These are phyloP conservation scores for Mycogone perniciosa DNA, from an alignment of 2,329 filamentous ascomycete genomes.

Conservation along the genomic window DNA sequence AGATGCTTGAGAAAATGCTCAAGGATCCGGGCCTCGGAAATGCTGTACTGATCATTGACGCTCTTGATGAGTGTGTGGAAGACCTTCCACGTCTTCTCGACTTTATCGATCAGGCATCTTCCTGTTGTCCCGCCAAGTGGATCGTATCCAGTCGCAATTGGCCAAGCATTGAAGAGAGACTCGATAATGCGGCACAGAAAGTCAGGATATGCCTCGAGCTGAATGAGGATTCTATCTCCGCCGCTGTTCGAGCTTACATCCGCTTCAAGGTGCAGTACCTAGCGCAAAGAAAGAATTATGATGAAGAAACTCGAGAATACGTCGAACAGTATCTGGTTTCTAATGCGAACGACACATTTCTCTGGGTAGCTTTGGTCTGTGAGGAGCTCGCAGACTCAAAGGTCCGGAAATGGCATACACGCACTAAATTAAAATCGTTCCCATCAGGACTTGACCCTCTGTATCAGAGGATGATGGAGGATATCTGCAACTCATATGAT, in stretches of 20 bases:
- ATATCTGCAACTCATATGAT: constrained; percentile 24
- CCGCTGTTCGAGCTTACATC: constrained; percentile 34
- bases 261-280: constrained; percentile 26
- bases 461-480: constrained; percentile 32
- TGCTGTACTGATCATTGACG: constrained; percentile 36
- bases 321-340: constrained; percentile 16
- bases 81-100: not conserved
- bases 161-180: constrained; percentile 27
- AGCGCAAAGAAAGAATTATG: constrained; percentile 13
- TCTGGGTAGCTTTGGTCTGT: constrained; percentile 21
- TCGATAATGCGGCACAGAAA: constrained; percentile 20
- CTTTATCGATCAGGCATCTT: constrained; percentile 5
- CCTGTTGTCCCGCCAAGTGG: constrained; percentile 30
- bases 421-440: constrained; percentile 19
- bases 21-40: constrained; percentile 24
- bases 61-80: constrained; percentile 34
- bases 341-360: constrained; percentile 31
- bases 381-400: constrained; percentile 12
- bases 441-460: constrained; percentile 29
- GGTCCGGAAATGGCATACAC: constrained; percentile 11
- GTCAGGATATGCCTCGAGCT: constrained; percentile 29
- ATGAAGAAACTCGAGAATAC: constrained; percentile 1
- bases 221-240: constrained; percentile 28
- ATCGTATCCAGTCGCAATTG: constrained; percentile 39
- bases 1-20: constrained; percentile 35